A percentile compares a stretch with the other conserved stretches of the same genome.
Evolutionary conservation across 495 filamentous ascomycete species (phyloP).

Genomic region (Hypoxylon rickii): DNA sequence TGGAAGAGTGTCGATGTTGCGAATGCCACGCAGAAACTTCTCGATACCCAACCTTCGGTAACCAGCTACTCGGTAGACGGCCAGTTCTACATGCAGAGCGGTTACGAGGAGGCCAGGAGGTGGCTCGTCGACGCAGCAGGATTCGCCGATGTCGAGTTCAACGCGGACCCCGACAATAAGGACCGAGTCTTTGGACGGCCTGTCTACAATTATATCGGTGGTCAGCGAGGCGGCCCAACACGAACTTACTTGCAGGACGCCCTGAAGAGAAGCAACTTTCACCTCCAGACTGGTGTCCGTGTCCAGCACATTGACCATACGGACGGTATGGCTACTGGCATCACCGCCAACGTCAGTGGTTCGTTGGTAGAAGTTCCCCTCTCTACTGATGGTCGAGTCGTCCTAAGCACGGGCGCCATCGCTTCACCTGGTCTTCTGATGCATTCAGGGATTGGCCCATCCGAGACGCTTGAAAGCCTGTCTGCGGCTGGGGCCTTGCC

Average conservation of each 20-base stretch:
- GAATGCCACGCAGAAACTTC: conserved; percentile 53
- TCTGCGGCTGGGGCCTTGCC: conserved; percentile 27
- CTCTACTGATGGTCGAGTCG: conserved; percentile 54
- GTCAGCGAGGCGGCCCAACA: conserved; percentile 60
- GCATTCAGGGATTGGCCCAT: conserved; percentile 55
- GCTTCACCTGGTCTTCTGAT: conserved; percentile 61
- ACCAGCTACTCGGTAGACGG: conserved; percentile 58
- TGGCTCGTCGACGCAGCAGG: conserved; percentile 54
- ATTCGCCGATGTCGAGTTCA: conserved; percentile 57
- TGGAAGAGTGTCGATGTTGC: conserved; percentile 63
- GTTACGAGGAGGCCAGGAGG: conserved; percentile 55
- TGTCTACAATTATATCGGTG: conserved; percentile 57
- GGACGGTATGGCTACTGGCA: conserved; percentile 52
- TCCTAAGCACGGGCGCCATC: conserved; percentile 60
- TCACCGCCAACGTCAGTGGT: conserved; percentile 43
- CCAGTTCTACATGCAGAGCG: conserved; percentile 58
- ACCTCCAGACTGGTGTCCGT: conserved; percentile 52
- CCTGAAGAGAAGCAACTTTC: conserved; percentile 54
- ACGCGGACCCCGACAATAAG: conserved; percentile 57
- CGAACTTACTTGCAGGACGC: conserved; percentile 61
- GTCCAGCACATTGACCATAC: conserved; percentile 56
- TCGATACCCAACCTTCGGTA: conserved; percentile 58
- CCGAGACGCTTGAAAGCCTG: conserved; percentile 32
- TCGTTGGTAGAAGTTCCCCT: conserved; percentile 50
- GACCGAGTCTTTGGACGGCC: conserved; percentile 57